phyloP scores from a whole-genome alignment of 2,329 filamentous ascomycete genomes.

The Exophiala dermatitidis region DNA sequence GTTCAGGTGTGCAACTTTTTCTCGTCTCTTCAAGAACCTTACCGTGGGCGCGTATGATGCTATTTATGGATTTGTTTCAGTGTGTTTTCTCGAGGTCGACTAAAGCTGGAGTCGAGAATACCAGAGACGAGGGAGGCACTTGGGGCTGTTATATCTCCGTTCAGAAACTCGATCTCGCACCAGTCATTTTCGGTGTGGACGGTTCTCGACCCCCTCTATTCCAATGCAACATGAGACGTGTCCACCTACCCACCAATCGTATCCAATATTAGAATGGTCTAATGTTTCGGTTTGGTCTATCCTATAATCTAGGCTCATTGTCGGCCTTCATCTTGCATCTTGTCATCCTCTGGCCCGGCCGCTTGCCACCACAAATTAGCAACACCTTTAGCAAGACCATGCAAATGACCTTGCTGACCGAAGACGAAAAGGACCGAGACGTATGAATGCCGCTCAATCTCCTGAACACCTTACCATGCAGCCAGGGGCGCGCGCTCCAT shows the following conservation, averaged over 20 bases:
- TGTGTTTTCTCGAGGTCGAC: too few species aligned
- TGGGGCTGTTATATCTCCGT: background rate
- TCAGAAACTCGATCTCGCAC: background rate
- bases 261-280: background rate
- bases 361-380: background rate
- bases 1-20: too few species aligned
- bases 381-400: constrained; percentile 2
- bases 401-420: constrained; percentile 3
- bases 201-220: constrained; percentile 4
- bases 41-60: too few species aligned
- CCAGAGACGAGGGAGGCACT: background rate
- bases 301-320: constrained; percentile 1
- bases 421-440: background rate
- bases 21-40: too few species aligned
- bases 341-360: background rate
- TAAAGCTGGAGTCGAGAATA: background rate
- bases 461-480: background rate
- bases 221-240: constrained; percentile 13
- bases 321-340: constrained; percentile 3
- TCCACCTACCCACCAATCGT: constrained; percentile 6
- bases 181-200: background rate
- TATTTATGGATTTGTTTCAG: too few species aligned
- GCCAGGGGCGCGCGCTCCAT: background rate
- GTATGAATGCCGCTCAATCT: background rate
- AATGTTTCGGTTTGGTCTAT: constrained; percentile 6